These are phyloP conservation scores for Blastobotrys arbuscula DNA, from an alignment of 1,139 yeast species.

Conservation along the genomic window DNA sequence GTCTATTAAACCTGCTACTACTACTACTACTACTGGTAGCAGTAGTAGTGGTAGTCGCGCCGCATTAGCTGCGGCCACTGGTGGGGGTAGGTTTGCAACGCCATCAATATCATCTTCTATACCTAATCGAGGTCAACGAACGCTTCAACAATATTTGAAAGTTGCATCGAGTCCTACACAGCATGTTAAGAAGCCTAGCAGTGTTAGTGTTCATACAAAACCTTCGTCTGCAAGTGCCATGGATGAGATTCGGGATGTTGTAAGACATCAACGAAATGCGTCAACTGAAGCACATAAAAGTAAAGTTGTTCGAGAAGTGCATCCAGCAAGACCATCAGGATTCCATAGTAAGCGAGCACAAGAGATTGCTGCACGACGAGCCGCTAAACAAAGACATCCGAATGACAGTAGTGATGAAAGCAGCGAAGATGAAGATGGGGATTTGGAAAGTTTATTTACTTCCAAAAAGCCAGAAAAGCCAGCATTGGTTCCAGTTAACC, in stretches of 20 bases:
- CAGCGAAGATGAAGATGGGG: slow-evolving; percentile 28
- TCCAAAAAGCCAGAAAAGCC: slow-evolving; percentile 11
- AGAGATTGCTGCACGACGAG: slow-evolving; percentile 18
- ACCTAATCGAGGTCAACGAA: slow-evolving; percentile 18
- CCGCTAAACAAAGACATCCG: slow-evolving; percentile 7
- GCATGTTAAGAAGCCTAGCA: background rate
- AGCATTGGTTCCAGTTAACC: background rate
- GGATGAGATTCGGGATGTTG: slow-evolving; percentile 27
- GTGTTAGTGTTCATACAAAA: slow-evolving; percentile 14
- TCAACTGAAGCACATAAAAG: slow-evolving; percentile 14
- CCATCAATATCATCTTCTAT: slow-evolving; percentile 14
- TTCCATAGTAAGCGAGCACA: slow-evolving; percentile 44
- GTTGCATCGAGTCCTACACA: slow-evolving; percentile 17
- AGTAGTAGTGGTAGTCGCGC: background rate
- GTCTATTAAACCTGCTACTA: background rate
- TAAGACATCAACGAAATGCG: slow-evolving; percentile 16
- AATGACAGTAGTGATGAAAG: slow-evolving; percentile 17
- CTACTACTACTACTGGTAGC: background rate
- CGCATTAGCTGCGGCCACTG: background rate
- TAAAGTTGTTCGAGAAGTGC: slow-evolving; percentile 35
- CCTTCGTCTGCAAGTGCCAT: slow-evolving; percentile 25
- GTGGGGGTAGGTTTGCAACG: too few species aligned
- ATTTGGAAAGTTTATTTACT: slow-evolving; percentile 26
- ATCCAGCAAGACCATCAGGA: slow-evolving; percentile 78
- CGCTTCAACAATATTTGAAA: slow-evolving; percentile 21